Evolutionary conservation across 108 stramenopile species (phyloP), one percentile per base, ranked within the genome.

Genomic region (Nannochloropsis salina): DNA sequence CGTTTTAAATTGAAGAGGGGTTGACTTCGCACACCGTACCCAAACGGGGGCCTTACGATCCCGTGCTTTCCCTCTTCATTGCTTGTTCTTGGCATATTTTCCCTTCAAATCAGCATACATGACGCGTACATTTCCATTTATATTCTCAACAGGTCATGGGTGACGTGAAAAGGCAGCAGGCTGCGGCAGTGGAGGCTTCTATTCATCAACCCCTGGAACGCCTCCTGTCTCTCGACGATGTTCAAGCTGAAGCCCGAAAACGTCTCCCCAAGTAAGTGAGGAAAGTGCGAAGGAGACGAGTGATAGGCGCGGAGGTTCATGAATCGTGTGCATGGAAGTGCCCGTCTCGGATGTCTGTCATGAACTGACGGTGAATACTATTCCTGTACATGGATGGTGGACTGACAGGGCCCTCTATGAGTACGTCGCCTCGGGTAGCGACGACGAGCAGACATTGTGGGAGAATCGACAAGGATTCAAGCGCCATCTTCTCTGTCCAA

Each of bases 371-470:
- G 31, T 31, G 31, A 31, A 31, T 31, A 31, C 31, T 31, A 31
- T 31, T 31, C 31, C 31, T 31, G 31, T 31, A 31, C 31, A 31
- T 31, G 31, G 31, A 31, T 31, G 31, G 31, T 31, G 31, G 31
- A 31, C 82, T 88, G 82, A 44, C 61, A 85, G 85, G 44, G 44
- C 85, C 42, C 84, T 83, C 6, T 89, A 89, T 80, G 88, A 89
- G 80, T 89, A 89, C 12, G 83, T 89, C 6, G 88, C 88, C 40
- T 84, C 83, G 9, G 88, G 88, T 45, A 89, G 82, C 31, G 88
- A 86, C n/a, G 88, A 89, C 43, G 88, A 89, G 83, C 88, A 89
- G 82, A 89, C 88, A 4, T 45, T 89, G 41, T 80, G 41, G 85
- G 88, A 89, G 85, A 89, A 89, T 45, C 85, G 85, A 9, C 43